Conservation (phyloP, 352 stramenopile species). For the Phytophthora syringae region DNA sequence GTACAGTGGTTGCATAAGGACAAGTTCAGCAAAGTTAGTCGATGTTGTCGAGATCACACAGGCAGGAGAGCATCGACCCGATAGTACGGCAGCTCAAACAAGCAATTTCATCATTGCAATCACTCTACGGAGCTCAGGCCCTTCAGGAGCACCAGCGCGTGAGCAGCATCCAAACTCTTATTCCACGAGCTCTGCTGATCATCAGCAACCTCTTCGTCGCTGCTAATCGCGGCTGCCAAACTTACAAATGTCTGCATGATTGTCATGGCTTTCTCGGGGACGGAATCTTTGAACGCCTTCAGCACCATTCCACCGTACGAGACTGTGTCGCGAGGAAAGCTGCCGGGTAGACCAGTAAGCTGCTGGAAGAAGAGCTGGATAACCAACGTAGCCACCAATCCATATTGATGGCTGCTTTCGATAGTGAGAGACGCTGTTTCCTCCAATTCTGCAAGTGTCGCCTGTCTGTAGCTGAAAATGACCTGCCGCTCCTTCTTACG, state of each 20-base stretch:
- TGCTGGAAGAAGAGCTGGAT: conserved; percentile 83
- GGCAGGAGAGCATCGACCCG: neutral
- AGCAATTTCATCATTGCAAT: conserved; percentile 11
- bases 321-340: conserved; percentile 49
- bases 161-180: conserved; percentile 33
- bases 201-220: conserved; percentile 17
- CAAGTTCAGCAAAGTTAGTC: no score
- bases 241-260: conserved; percentile 39
- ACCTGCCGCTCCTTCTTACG: conserved; percentile 85
- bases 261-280: conserved; percentile 43
- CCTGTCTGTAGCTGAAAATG: conserved; percentile 69
- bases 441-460: conserved; percentile 53
- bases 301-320: conserved; percentile 50
- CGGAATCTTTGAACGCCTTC: conserved; percentile 42
- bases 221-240: conserved; percentile 14
- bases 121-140: conserved; percentile 41
- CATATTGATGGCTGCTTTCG: conserved; percentile 30
- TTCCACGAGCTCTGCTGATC: conserved; percentile 26
- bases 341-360: conserved; percentile 50
- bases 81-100: neutral
- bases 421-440: conserved; percentile 12
- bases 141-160: conserved; percentile 48
- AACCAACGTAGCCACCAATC: conserved; percentile 30
- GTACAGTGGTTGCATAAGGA: no score
- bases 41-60: no score